Base-by-base conservation (phyloP, 164 flowering plant species). In the Tetracentron sinense region DNA sequence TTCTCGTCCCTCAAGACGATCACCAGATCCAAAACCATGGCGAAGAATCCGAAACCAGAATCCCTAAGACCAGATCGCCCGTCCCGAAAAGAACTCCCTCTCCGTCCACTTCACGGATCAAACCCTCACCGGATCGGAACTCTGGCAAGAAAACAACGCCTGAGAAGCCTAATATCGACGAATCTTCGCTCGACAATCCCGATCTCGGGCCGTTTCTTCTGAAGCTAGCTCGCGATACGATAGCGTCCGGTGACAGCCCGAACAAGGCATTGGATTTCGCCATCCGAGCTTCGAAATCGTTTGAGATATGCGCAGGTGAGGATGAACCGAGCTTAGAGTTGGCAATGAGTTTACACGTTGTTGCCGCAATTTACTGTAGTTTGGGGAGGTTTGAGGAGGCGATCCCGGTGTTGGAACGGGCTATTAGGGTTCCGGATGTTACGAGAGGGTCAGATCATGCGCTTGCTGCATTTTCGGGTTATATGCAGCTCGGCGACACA, bases 401-500 rank as follows among this genome's bases (percentile, higher is more conserved):
- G 52, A 77, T 92, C 21, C 96, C 97, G 54, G 94, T 81, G 50
- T 72, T 95, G 58, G 97, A 92, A 65, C 77, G 89, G 64, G 95
- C 99, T 22, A 85, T 95, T 55, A 30, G 33, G 69, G 90, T 92
- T 17, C 92, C 96, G 11, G 92, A 86, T 17, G 72, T 78, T 2
- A 3, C 46, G 7, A 69, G 80, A 25, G 99, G 97, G 2, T 69
- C 90, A 56, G 96, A 95, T 70, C 94, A 95, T 72, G 94, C 97
- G 23, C 84, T 95, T 2, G 99, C 97, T 0, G 86, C 83, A 27
- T 95, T 95, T 66, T 89, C 97, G 0, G 99, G 99, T 44, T 76
- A 83, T 65, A 95, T 95, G 99, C 99, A 95, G 80, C 75, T 95
- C 2, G 99, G 99, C 0, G 99, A 95, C 62, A 92, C 99, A 60